phyloP scores from a whole-genome alignment of 345 rosid species.

The Punica granatum region DNA sequence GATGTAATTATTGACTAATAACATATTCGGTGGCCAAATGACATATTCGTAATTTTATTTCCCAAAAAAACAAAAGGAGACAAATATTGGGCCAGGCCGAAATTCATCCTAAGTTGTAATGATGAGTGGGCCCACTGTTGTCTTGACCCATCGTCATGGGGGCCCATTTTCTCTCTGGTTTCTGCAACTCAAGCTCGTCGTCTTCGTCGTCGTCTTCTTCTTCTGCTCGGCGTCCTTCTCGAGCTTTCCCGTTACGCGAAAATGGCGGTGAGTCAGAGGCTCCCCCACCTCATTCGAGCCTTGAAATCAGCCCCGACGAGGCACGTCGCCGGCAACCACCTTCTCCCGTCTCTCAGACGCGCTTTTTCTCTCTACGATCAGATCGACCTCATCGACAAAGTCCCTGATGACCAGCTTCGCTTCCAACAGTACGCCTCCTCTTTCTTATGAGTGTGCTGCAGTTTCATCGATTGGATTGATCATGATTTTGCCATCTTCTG shows the following conservation, averaged over 20 bases:
- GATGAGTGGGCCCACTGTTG: too few species aligned
- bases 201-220: too few species aligned
- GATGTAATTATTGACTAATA: too few species aligned
- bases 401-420: constrained; percentile 88
- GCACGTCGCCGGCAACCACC: constrained; percentile 9
- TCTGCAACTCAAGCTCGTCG: too few species aligned
- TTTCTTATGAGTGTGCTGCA: not conserved
- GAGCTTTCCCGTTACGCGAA: not conserved
- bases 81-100: too few species aligned
- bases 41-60: too few species aligned
- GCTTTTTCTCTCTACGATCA: constrained; percentile 94
- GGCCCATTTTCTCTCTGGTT: too few species aligned
- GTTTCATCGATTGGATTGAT: not conserved
- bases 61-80: too few species aligned
- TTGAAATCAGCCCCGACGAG: constrained; percentile 25
- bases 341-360: constrained; percentile 67
- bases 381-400: constrained; percentile 84
- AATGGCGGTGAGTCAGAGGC: constrained; percentile 52
- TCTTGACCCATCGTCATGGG: too few species aligned
- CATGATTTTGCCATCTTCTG: not conserved
- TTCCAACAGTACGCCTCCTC: constrained; percentile 45
- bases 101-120: too few species aligned
- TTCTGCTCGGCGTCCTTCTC: not conserved
- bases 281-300: constrained; percentile 52
- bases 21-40: too few species aligned